Evolutionary conservation across 305 asterid genomes (phyloP), one percentile per base, ranked within the genome.

Genomic region (Fraxinus albicans): DNA sequence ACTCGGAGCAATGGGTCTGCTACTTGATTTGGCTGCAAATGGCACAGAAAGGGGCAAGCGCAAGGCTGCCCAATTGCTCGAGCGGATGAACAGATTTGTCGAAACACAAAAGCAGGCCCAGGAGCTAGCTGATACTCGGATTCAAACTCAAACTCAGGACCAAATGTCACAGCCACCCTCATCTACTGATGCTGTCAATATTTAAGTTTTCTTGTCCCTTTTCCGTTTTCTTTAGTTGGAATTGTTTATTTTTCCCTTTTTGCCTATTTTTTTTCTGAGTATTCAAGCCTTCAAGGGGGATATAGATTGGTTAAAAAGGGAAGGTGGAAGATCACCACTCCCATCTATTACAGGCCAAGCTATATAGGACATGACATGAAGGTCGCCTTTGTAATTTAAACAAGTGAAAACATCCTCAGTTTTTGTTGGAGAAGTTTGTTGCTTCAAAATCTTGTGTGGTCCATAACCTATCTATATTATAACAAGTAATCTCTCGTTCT

Each of bases 41-140:
- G 99, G 99, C 17, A 96, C 97, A 0, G 98, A 94, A 19, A 90
- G 99, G 88, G 98, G 98, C 3, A 92, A 82, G 81, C 87, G 98
- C 15, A 96, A 95, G 79, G 99, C 99, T 2, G 84, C 90, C 3
- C 97, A 92, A 76, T 79, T 96, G 84, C 99, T 94, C 0, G 98
- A 96, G 86, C 89, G 94, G 80, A 89, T 96, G 87, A 92, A 90
- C 85, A 90, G 99, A 83, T 91, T 88, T n/a, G 89, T 82, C 0
- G 98, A 93, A 82, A 94, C 90, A 50, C 97, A 91, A 79, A 96
- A 93, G 90, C 95, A 75, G 86, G 90, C 88, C 7, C 86, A 84
- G 83, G 83, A 8, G 21, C 90, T 84, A 82, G 86, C 87, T 2
- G 93, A 89, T 8, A 81, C 82, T 6, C 82, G 1, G 79, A 69